Evolutionary conservation across 2,329 filamentous ascomycete genomes (phyloP).

Genomic region (Nigrospora osmanthi): DNA sequence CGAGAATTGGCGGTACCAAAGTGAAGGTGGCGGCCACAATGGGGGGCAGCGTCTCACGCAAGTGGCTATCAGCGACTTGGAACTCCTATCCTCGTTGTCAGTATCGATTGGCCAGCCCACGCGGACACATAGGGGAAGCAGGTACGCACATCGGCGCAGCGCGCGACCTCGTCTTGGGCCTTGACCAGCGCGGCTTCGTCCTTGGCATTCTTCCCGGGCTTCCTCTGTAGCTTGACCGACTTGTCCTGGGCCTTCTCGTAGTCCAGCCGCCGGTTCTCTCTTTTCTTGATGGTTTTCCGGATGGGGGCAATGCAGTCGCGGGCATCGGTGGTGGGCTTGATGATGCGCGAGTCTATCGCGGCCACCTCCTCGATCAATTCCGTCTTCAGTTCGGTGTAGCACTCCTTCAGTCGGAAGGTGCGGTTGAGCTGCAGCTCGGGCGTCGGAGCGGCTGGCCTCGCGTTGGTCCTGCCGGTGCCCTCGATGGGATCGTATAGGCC

Average conservation of each 20-base stretch:
- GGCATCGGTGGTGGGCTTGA: slow-evolving; percentile 62
- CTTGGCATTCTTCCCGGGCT: slow-evolving; percentile 61
- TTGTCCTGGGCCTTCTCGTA: slow-evolving; percentile 71
- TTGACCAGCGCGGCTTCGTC: slow-evolving; percentile 67
- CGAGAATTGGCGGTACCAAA: slow-evolving; percentile 65
- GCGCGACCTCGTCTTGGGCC: slow-evolving; percentile 61
- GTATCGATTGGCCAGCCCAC: not conserved
- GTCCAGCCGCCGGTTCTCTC: slow-evolving; percentile 75
- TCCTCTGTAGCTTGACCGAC: slow-evolving; percentile 61
- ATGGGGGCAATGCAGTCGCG: slow-evolving; percentile 63
- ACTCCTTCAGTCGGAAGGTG: slow-evolving; percentile 55
- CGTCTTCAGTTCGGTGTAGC: slow-evolving; percentile 61
- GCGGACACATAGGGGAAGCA: not conserved
- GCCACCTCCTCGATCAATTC: slow-evolving; percentile 66
- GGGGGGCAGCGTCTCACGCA: slow-evolving; percentile 63
- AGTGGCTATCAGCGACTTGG: slow-evolving; percentile 63
- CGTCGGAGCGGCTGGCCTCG: slow-evolving; percentile 50
- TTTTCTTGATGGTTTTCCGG: slow-evolving; percentile 77
- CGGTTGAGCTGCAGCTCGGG: slow-evolving; percentile 55
- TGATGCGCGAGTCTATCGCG: slow-evolving; percentile 62
- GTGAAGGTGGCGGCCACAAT: slow-evolving; percentile 64
- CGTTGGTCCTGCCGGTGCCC: slow-evolving; percentile 50
- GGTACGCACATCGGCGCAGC: slow-evolving; percentile 50
- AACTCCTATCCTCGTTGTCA: slow-evolving; percentile 48
- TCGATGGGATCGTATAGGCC: slow-evolving; percentile 70